Evolutionary conservation across 345 rosid genomes (phyloP).

Genomic region (Kernera saxatilis): DNA sequence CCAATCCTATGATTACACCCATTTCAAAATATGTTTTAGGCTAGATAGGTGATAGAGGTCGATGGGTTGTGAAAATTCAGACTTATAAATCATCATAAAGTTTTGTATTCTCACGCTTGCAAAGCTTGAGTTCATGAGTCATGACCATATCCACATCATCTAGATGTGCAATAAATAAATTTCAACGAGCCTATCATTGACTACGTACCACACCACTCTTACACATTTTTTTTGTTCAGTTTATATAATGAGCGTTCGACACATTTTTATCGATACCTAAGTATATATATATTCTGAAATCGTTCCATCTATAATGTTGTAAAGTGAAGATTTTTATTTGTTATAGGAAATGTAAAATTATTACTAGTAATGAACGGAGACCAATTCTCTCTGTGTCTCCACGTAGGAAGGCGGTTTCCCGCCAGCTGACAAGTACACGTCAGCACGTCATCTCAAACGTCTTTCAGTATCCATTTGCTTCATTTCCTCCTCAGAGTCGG

Average conservation of each 20-base stretch:
- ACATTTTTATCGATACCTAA: too few relatives aligned
- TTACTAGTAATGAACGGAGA: slow-evolving; percentile 5
- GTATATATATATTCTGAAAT: too few relatives aligned
- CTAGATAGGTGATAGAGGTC: not conserved
- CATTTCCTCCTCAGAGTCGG: not conserved
- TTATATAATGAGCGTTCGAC: too few relatives aligned
- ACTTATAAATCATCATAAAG: slow-evolving; percentile 6
- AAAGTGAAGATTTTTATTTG: not conserved
- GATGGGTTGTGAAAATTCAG: slow-evolving; percentile 2
- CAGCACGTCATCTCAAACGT: slow-evolving; percentile 31
- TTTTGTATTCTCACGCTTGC: slow-evolving; percentile 25
- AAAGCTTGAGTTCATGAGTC: too few relatives aligned
- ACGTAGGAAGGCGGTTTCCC: slow-evolving; percentile 39
- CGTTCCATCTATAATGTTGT: not conserved
- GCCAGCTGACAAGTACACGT: slow-evolving; percentile 36
- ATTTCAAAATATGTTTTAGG: slow-evolving; percentile 1
- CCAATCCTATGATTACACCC: slow-evolving; percentile 13
- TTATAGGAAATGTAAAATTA: not conserved
- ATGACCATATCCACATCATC: not conserved
- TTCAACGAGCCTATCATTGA: not conserved
- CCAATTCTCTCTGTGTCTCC: slow-evolving; percentile 29
- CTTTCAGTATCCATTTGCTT: slow-evolving; percentile 27
- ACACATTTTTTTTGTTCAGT: not conserved
- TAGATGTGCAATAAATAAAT: not conserved
- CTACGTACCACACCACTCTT: not conserved